phyloP scores from a whole-genome alignment of 2,329 filamentous ascomycete genomes.

The Chaetothyriales sp. region DNA sequence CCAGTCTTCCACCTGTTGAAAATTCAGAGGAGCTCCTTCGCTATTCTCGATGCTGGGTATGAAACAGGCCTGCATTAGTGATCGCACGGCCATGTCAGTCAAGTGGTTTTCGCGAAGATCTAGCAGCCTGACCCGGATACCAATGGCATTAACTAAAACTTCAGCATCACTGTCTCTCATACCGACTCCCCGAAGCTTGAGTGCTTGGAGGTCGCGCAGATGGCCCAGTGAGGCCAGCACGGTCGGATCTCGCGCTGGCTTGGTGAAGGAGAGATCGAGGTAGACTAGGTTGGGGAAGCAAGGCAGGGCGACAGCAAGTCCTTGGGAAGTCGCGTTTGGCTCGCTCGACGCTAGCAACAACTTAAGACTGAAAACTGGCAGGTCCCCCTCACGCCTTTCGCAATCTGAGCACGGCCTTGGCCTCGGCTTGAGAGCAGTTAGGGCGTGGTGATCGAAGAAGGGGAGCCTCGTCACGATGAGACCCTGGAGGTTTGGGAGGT shows the following conservation, averaged over 20 bases:
- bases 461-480: slow-evolving; percentile 43
- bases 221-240: slow-evolving; percentile 35
- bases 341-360: slow-evolving; percentile 42
- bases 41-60: slow-evolving; percentile 19
- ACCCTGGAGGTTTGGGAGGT: slow-evolving; percentile 43
- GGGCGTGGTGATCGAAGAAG: slow-evolving; percentile 46
- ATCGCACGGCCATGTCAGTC: slow-evolving; percentile 39
- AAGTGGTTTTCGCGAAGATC: slow-evolving; percentile 43
- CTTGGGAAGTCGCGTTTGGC: slow-evolving; percentile 41
- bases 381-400: slow-evolving; percentile 3
- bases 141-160: slow-evolving; percentile 37
- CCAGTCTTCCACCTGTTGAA: slow-evolving; percentile 20
- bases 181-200: slow-evolving; percentile 41
- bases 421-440: slow-evolving; percentile 33
- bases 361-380: slow-evolving; percentile 33
- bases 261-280: slow-evolving; percentile 42
- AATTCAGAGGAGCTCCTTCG: slow-evolving; percentile 6
- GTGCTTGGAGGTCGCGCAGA: slow-evolving; percentile 37
- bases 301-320: slow-evolving; percentile 36
- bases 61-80: slow-evolving; percentile 39
- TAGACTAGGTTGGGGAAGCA: slow-evolving; percentile 42
- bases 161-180: slow-evolving; percentile 39
- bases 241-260: slow-evolving; percentile 31
- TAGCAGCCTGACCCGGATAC: slow-evolving; percentile 38
- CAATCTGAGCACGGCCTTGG: slow-evolving; percentile 1